Percentiles rank a stretch among this genome's conserved stretches.
Evolutionary conservation across 1,284 basidiomycete species (phyloP).

Genomic region (Xanthoconium separans): DNA sequence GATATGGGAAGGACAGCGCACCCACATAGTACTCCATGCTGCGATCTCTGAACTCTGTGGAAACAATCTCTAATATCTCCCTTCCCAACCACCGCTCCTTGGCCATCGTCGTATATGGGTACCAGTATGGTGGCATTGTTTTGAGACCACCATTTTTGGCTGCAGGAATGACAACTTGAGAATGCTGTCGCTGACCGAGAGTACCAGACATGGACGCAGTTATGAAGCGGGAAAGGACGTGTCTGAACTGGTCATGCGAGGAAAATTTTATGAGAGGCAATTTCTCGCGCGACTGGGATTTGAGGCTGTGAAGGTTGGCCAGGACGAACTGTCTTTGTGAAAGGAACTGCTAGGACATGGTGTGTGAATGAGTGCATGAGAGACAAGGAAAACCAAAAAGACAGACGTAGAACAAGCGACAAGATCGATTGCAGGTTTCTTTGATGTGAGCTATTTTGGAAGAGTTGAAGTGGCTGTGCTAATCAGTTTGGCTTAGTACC

Average conservation of each 20-base stretch:
- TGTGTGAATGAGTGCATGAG: background rate
- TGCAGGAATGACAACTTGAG: constrained; percentile 16
- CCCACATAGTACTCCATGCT: constrained; percentile 91
- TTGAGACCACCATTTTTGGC: constrained; percentile 48
- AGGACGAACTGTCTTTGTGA: constrained; percentile 32
- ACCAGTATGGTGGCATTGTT: constrained; percentile 78
- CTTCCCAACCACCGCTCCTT: constrained; percentile 89
- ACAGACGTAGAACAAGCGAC: constrained; percentile 27
- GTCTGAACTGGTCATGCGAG: constrained; percentile 50
- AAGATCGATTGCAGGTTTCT: constrained; percentile 23
- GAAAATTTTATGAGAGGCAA: constrained; percentile 47
- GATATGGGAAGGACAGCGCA: constrained; percentile 19
- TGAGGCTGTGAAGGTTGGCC: constrained; percentile 31
- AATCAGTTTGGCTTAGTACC: background rate
- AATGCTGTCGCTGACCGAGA: constrained; percentile 20
- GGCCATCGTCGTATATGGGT: constrained; percentile 86
- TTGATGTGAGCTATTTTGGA: constrained; percentile 24
- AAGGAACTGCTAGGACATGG: constrained; percentile 15
- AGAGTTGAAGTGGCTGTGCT: constrained; percentile 19
- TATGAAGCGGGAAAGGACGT: constrained; percentile 51
- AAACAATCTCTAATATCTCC: constrained; percentile 83
- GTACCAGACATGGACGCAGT: constrained; percentile 45
- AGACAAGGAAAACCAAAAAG: background rate
- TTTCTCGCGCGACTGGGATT: constrained; percentile 35
- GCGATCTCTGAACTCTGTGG: constrained; percentile 87